phyloP scores from a whole-genome alignment of 2,329 filamentous ascomycete genomes.

The Amauroascus verrucosus region DNA sequence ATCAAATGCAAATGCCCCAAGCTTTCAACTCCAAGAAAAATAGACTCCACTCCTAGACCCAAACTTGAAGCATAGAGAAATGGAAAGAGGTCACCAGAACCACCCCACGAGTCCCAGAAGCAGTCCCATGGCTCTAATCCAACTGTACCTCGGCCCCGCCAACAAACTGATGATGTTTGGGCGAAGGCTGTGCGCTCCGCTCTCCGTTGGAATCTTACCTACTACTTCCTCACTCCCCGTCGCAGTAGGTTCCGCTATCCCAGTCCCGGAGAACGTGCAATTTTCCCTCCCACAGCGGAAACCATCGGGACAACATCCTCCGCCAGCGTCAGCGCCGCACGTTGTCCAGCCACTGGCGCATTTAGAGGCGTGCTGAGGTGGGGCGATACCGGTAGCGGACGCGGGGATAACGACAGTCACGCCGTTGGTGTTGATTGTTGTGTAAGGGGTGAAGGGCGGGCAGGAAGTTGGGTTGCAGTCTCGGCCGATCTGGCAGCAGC shows the following conservation, averaged over 20 bases:
- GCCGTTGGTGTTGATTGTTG: conserved; percentile 54
- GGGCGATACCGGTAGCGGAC: conserved; percentile 35
- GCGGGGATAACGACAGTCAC: conserved; percentile 59
- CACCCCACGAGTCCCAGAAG: background rate
- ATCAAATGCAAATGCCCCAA: conserved; percentile 4
- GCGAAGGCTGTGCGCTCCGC: background rate
- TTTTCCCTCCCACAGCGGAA: conserved; percentile 63
- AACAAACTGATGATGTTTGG: background rate
- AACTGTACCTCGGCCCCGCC: conserved; percentile 1
- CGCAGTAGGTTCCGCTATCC: background rate
- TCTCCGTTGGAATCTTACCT: conserved; percentile 28
- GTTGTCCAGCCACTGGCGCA: conserved; percentile 74
- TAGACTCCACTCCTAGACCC: background rate
- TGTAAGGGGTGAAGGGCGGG: conserved; percentile 50
- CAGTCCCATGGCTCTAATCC: background rate
- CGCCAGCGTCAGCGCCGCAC: conserved; percentile 55
- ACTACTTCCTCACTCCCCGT: conserved; percentile 33
- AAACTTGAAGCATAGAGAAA: background rate
- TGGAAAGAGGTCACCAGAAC: background rate
- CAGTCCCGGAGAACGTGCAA: conserved; percentile 49
- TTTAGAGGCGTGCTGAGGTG: conserved; percentile 24
- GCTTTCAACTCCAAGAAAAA: background rate
- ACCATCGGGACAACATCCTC: conserved; percentile 75
- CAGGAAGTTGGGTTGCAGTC: conserved; percentile 76
- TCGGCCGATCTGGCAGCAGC: conserved; percentile 80